Conservation (phyloP, 768 basidiomycete genomes). For the Tulasnella sp. region DNA sequence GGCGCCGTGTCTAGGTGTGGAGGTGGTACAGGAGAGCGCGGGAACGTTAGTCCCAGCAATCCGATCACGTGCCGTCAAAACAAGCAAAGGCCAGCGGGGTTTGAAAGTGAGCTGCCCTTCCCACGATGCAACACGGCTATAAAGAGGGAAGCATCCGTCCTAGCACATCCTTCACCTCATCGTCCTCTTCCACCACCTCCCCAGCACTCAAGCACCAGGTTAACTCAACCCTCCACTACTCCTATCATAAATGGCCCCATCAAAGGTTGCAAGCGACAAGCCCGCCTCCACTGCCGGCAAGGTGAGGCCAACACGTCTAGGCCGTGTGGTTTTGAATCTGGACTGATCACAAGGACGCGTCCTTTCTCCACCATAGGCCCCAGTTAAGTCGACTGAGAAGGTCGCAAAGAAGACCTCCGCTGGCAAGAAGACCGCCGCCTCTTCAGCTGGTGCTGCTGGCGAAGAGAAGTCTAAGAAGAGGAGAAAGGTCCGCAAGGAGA, state of each 20-base stretch:
- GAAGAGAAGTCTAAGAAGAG: constrained; percentile 86
- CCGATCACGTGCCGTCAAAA: constrained; percentile 10
- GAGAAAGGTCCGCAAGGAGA: constrained; percentile 87
- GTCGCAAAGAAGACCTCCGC: constrained; percentile 63
- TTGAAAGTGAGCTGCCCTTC: constrained; percentile 10
- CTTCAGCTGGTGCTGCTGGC: constrained; percentile 60
- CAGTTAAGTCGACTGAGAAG: constrained; percentile 59
- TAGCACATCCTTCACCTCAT: neutral
- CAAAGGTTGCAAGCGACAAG: constrained; percentile 64
- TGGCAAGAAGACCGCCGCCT: constrained; percentile 50
- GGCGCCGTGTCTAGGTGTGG: neutral
- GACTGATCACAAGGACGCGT: constrained; percentile 3
- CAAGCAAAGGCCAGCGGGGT: constrained; percentile 5
- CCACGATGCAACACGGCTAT: constrained; percentile 8
- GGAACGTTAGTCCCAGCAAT: neutral
- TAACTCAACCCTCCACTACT: constrained; percentile 16
- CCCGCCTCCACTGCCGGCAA: constrained; percentile 60
- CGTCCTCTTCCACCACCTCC: neutral
- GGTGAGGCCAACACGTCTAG: neutral
- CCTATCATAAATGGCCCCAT: constrained; percentile 53
- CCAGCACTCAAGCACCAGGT: neutral
- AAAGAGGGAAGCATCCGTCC: constrained; percentile 1
- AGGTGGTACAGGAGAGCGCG: neutral
- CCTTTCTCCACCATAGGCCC: constrained; percentile 41
- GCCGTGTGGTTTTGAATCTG: constrained; percentile 11